phyloP scores from a whole-genome alignment of 352 stramenopile genomes.

The Globisporangium paroecandrum region DNA sequence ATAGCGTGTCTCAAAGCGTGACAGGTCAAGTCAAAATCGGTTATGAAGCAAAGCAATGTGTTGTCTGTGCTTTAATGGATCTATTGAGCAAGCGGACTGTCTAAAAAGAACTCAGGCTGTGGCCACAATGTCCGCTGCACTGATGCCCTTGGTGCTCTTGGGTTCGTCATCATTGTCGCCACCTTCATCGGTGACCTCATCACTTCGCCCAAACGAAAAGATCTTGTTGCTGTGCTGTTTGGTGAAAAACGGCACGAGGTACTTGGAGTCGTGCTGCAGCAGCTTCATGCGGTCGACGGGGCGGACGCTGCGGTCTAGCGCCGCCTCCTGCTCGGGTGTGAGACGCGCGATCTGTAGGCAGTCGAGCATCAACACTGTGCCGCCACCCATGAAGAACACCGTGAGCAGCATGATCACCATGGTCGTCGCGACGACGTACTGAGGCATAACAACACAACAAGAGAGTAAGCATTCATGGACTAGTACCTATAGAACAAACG shows the following conservation, averaged over 20 bases:
- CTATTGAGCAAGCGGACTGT: background rate
- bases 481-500: background rate
- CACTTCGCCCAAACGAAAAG: slow-evolving; percentile 30
- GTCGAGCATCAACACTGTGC: slow-evolving; percentile 86
- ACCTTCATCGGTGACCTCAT: slow-evolving; percentile 20
- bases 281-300: slow-evolving; percentile 74
- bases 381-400: slow-evolving; percentile 88
- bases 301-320: slow-evolving; percentile 70
- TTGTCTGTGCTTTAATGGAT: background rate
- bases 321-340: slow-evolving; percentile 62
- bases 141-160: background rate
- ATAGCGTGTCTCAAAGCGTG: too few relatives aligned
- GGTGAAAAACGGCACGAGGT: slow-evolving; percentile 76
- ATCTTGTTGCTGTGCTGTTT: slow-evolving; percentile 57
- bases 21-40: too few relatives aligned
- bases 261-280: slow-evolving; percentile 83
- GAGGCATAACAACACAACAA: slow-evolving; percentile 5
- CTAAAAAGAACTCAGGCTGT: background rate
- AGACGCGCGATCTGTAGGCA: slow-evolving; percentile 82
- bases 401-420: slow-evolving; percentile 91
- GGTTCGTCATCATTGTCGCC: slow-evolving; percentile 38
- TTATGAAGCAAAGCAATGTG: too few relatives aligned
- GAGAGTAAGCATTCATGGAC: background rate
- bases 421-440: slow-evolving; percentile 84
- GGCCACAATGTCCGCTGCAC: background rate